Conservation (phyloP, 768 basidiomycete genomes). For the Boletus rubropictus region DNA sequence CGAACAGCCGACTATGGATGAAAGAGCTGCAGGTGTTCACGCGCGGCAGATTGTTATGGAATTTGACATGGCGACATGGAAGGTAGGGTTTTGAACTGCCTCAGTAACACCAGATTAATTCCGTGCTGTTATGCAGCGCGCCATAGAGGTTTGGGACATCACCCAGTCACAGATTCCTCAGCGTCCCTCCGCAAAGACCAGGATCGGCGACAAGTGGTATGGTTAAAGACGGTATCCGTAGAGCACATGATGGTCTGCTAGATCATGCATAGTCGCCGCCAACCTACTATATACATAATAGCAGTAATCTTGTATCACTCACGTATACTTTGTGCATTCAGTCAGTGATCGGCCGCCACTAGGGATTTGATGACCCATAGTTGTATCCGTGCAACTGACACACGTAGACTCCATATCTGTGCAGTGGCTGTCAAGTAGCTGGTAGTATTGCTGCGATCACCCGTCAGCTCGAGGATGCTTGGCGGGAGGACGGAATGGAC, state of each 20-base stretch:
- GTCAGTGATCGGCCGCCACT: too few relatives aligned
- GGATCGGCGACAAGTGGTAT: constrained; percentile 67
- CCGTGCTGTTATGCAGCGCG: constrained; percentile 46
- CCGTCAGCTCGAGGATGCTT: background rate
- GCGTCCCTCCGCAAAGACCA: constrained; percentile 52
- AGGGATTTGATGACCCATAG: too few relatives aligned
- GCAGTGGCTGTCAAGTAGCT: constrained; percentile 60
- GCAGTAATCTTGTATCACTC: constrained; percentile 8
- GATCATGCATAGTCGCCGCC: background rate
- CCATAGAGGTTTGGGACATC: constrained; percentile 84
- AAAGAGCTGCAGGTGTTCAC: constrained; percentile 56
- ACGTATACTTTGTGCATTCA: background rate
- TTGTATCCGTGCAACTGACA: too few relatives aligned
- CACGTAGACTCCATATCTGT: too few relatives aligned
- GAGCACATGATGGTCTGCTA: constrained; percentile 2
- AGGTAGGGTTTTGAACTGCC: constrained; percentile 40
- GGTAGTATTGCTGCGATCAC: constrained; percentile 43
- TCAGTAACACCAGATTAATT: background rate
- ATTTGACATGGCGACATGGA: constrained; percentile 87
- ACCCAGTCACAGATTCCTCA: constrained; percentile 69
- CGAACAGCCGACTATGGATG: constrained; percentile 56
- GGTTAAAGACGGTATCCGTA: constrained; percentile 34
- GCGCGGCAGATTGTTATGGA: constrained; percentile 88
- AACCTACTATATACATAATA: constrained; percentile 15
- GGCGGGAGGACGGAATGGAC: constrained; percentile 11